phyloP scores from a whole-genome alignment of 345 rosid genomes.

The Brassica nigra region DNA sequence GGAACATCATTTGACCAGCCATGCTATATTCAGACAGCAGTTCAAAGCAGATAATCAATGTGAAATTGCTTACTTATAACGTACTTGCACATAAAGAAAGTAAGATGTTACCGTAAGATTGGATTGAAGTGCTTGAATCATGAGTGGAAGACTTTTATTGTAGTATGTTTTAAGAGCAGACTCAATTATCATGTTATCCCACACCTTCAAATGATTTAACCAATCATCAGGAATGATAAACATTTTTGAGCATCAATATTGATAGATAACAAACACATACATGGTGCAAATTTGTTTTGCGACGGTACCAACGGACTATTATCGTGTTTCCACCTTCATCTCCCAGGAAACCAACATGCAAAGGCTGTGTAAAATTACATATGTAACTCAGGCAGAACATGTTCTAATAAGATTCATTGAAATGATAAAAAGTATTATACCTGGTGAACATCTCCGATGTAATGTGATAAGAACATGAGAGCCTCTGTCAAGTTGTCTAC shows the following conservation, averaged over 20 bases:
- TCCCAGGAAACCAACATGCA: conserved; percentile 90
- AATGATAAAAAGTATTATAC: conserved; percentile 40
- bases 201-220: conserved; percentile 44
- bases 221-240: not conserved
- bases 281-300: conserved; percentile 92
- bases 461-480: conserved; percentile 88
- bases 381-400: conserved; percentile 13
- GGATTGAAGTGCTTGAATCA: conserved; percentile 68
- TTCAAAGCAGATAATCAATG: not conserved
- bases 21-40: conserved; percentile 41
- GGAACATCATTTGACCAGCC: conserved; percentile 63
- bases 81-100: conserved; percentile 1
- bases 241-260: not conserved
- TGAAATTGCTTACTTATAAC: conserved; percentile 15
- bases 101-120: conserved; percentile 63
- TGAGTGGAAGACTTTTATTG: conserved; percentile 56
- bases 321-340: conserved; percentile 92
- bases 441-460: conserved; percentile 92
- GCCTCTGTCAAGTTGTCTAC: conserved; percentile 93
- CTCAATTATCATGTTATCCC: conserved; percentile 92
- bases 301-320: conserved; percentile 77
- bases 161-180: conserved; percentile 83
- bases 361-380: conserved; percentile 55
- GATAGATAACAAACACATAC: conserved; percentile 46
- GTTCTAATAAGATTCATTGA: not conserved